Conservation (phyloP, 2,329 filamentous ascomycete genomes). For the Cytospora piceae region DNA sequence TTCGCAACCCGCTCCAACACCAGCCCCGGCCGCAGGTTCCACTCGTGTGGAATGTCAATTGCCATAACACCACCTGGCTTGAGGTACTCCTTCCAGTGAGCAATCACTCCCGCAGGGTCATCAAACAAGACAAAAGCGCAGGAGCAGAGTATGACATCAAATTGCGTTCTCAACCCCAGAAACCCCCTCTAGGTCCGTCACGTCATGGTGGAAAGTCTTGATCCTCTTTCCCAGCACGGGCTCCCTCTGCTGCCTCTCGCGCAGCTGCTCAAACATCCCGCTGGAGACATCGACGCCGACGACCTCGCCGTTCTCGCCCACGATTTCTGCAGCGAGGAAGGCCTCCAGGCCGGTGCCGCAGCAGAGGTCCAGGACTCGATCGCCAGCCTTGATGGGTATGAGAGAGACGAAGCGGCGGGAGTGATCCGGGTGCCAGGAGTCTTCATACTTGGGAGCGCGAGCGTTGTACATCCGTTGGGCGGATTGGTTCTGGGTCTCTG, state of each 20-base stretch:
- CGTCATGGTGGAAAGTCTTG: conserved; percentile 37
- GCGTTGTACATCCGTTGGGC: conserved; percentile 40
- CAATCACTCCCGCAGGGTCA: conserved; percentile 35
- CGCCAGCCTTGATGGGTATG: conserved; percentile 34
- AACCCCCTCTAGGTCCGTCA: conserved; percentile 35
- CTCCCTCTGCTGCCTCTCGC: conserved; percentile 32
- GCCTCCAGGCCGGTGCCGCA: conserved; percentile 43
- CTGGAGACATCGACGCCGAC: conserved; percentile 40
- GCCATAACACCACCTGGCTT: conserved; percentile 36
- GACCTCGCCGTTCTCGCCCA: conserved; percentile 37
- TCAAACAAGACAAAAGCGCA: conserved; percentile 41
- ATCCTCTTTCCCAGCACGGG: conserved; percentile 31
- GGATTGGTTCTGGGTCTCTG: conserved; percentile 32
- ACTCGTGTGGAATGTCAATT: conserved; percentile 42
- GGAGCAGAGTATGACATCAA: conserved; percentile 41
- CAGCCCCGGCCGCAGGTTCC: conserved; percentile 34
- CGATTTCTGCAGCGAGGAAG: conserved; percentile 36
- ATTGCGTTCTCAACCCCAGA: conserved; percentile 33
- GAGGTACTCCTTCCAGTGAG: conserved; percentile 39
- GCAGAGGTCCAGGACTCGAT: conserved; percentile 39
- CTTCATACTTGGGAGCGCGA: conserved; percentile 40
- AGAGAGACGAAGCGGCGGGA: conserved; percentile 39
- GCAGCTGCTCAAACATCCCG: conserved; percentile 40
- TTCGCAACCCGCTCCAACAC: conserved; percentile 37
- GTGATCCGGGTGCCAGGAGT: conserved; percentile 42